Evolutionary conservation across 768 basidiomycete genomes (phyloP), one percentile per base, ranked within the genome.

Genomic region (Phanerochaete sordida): DNA sequence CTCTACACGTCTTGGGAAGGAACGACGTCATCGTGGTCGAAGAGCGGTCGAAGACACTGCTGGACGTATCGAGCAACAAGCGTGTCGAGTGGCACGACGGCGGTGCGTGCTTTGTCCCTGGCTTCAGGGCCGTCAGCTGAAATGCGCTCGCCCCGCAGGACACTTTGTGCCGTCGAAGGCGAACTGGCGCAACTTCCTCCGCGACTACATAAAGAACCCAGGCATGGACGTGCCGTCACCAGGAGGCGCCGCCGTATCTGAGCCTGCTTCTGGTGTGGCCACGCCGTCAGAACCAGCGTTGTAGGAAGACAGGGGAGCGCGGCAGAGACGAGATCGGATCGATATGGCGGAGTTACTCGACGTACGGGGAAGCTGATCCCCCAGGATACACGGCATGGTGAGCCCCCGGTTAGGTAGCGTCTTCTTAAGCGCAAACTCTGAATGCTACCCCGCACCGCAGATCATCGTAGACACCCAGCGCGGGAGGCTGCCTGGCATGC

Each of bases 91-190:
- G 79, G 64, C 93, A 95, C 59, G 84, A 85, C 26, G 93, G 93
- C 56, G 93, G 93, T 92, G 58, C 30, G 86, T 73, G 21, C 21
- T 23, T 48, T 26, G 21, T 48, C 43, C 56, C 15, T 24, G 19
- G 12, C 61, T 26, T 45, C 12, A 28, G 26, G n/a, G 19, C 39
- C n/a, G n/a, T n/a, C n/a, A n/a, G n/a, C n/a, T n/a, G n/a, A 19
- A 26, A 11, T 44, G 15, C 8, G 33, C 56, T 44, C 21, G 57
- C 53, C 48, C 27, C 23, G 23, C 64, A 93, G 91, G 91, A 8
- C 92, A 95, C 71, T 91, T 92, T 64, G 85, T 94, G 3, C 93
- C 93, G 1, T 87, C 85, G 11, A 90, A 88, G 65, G 84, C 81
- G 1, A 79, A 75, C 45, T 95, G 91, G 92, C 79, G 88, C 30